These are phyloP conservation scores for Penicillium silybi DNA, from an alignment of 495 filamentous ascomycete genomes.

Conservation along the genomic window DNA sequence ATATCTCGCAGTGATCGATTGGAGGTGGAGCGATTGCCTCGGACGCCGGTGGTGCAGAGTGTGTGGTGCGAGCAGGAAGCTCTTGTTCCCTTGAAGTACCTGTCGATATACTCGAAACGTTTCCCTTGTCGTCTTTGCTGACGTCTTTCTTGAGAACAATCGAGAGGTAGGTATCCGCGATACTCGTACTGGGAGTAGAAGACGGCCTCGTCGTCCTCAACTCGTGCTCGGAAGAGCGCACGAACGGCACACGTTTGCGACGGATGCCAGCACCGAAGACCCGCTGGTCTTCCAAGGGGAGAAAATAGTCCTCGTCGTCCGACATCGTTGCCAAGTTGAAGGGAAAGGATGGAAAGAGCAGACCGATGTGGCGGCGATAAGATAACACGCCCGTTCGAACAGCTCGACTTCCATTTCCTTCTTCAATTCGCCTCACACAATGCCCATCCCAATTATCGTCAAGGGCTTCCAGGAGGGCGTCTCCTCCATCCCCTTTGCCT, in stretches of 20 bases:
- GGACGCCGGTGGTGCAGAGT: constrained; percentile 16
- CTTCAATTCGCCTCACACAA: constrained; percentile 28
- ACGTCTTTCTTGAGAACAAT: constrained; percentile 52
- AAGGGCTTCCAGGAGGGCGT: constrained; percentile 61
- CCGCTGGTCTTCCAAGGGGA: constrained; percentile 67
- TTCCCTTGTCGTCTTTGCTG: background rate
- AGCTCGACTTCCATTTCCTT: constrained; percentile 11
- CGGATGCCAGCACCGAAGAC: constrained; percentile 78
- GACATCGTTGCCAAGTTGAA: constrained; percentile 6
- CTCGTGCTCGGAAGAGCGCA: constrained; percentile 57
- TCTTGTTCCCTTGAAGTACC: constrained; percentile 10
- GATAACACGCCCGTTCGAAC: constrained; percentile 13
- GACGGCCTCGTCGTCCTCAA: constrained; percentile 42
- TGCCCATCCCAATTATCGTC: constrained; percentile 76
- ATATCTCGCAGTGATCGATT: constrained; percentile 49
- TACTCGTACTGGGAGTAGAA: constrained; percentile 32
- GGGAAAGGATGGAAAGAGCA: background rate
- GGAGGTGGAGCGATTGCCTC: constrained; percentile 7
- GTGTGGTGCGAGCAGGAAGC: constrained; percentile 9
- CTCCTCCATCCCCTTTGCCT: constrained; percentile 60
- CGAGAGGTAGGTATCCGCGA: constrained; percentile 66
- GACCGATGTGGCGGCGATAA: constrained; percentile 17
- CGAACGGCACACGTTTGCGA: constrained; percentile 74
- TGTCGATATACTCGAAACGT: constrained; percentile 20
- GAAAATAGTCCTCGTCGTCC: constrained; percentile 57